phyloP scores from a whole-genome alignment of 768 basidiomycete genomes.

The Rhodotorula paludigena region DNA sequence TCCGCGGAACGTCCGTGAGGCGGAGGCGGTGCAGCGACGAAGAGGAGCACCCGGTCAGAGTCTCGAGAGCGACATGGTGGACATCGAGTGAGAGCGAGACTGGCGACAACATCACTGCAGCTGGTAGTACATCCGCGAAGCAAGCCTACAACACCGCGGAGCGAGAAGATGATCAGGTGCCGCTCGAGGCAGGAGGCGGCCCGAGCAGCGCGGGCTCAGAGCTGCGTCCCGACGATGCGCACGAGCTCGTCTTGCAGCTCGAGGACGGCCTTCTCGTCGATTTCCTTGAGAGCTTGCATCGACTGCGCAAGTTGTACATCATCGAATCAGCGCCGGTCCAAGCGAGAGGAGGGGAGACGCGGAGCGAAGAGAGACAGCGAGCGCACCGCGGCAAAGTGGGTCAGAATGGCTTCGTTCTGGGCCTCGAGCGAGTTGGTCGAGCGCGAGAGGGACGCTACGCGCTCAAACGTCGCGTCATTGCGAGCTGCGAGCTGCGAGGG shows the following conservation, averaged over 20 bases:
- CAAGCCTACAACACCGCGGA: too few species aligned
- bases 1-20: too few species aligned
- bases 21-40: too few species aligned
- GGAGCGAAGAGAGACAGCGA: not conserved
- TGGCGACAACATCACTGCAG: too few species aligned
- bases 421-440: not conserved
- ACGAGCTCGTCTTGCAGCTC: slow-evolving; percentile 6
- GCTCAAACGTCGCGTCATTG: slow-evolving; percentile 4
- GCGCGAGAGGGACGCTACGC: not conserved
- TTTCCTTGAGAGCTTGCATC: not conserved
- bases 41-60: too few species aligned
- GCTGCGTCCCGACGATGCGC: too few species aligned
- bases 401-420: slow-evolving; percentile 27
- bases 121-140: too few species aligned
- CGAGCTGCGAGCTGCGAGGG: slow-evolving; percentile 11
- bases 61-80: too few species aligned
- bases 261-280: not conserved
- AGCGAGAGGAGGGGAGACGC: not conserved
- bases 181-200: too few species aligned
- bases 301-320: not conserved
- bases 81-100: too few species aligned
- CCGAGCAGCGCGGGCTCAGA: too few species aligned
- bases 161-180: too few species aligned
- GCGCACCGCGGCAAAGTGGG: slow-evolving; percentile 10
- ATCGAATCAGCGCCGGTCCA: not conserved